Conservation (phyloP, 768 basidiomycete species). For the Paxillus involutus region DNA sequence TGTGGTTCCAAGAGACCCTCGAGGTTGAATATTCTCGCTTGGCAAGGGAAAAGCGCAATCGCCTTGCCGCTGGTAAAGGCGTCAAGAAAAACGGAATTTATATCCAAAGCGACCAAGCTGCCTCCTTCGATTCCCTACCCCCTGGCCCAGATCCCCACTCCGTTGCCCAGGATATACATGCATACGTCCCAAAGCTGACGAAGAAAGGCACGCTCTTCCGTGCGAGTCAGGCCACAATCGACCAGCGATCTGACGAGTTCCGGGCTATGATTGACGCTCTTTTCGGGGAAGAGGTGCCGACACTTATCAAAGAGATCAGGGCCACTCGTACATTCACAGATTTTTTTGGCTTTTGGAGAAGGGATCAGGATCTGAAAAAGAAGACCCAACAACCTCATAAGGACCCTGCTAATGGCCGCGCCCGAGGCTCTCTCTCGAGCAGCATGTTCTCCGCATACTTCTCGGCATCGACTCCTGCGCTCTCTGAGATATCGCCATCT, state of each 20-base stretch:
- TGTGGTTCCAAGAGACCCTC: constrained; percentile 70
- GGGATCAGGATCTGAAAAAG: constrained; percentile 62
- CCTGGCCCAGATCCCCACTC: constrained; percentile 79
- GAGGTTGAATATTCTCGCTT: constrained; percentile 63
- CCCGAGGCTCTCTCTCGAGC: constrained; percentile 47
- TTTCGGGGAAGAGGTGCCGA: constrained; percentile 60
- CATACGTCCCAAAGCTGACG: constrained; percentile 62
- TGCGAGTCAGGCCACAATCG: constrained; percentile 62
- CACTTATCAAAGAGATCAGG: constrained; percentile 65
- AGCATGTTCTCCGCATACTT: constrained; percentile 63
- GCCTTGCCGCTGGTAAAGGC: constrained; percentile 71
- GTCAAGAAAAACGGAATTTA: constrained; percentile 71
- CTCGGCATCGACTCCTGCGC: constrained; percentile 34
- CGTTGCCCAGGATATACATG: constrained; percentile 68
- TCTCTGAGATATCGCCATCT: constrained; percentile 6
- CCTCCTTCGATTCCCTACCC: constrained; percentile 84
- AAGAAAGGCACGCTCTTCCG: constrained; percentile 76
- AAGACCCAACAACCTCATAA: constrained; percentile 30
- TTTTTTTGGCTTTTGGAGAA: constrained; percentile 79
- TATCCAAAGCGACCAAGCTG: constrained; percentile 67
- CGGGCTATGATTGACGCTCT: constrained; percentile 56
- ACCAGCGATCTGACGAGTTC: constrained; percentile 63
- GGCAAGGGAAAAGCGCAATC: constrained; percentile 65
- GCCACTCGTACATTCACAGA: constrained; percentile 57
- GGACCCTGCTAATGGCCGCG: constrained; percentile 19